These are phyloP conservation scores for Pulveroboletus sp. DNA, from an alignment of 768 basidiomycete species.

Conservation along the genomic window DNA sequence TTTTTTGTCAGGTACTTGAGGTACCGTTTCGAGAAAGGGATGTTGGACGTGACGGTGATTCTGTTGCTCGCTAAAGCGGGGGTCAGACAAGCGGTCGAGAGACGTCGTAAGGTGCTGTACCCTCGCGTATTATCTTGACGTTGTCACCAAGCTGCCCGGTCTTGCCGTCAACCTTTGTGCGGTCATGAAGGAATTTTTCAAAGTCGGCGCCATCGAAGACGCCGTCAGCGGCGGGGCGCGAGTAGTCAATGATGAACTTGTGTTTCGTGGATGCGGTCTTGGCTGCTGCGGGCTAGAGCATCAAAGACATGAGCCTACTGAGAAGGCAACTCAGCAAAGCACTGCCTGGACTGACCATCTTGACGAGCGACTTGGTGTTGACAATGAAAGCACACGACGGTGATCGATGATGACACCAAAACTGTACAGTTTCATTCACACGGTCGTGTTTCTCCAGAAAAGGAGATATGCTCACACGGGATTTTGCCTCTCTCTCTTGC, in stretches of 20 bases:
- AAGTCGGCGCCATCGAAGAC: slow-evolving; percentile 62
- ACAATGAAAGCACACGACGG: neutral
- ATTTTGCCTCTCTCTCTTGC: neutral
- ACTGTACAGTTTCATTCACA: slow-evolving; percentile 51
- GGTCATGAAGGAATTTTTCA: slow-evolving; percentile 91
- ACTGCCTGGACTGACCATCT: slow-evolving; percentile 72
- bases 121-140: slow-evolving; percentile 83
- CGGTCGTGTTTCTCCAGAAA: slow-evolving; percentile 13
- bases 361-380: slow-evolving; percentile 25
- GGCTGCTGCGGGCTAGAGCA: slow-evolving; percentile 49
- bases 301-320: slow-evolving; percentile 78
- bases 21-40: slow-evolving; percentile 95
- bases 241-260: slow-evolving; percentile 85
- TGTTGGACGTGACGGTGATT: slow-evolving; percentile 79
- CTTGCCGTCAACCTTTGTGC: slow-evolving; percentile 91
- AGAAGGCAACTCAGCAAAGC: slow-evolving; percentile 91
- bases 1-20: slow-evolving; percentile 99
- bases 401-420: slow-evolving; percentile 21
- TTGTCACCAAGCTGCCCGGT: slow-evolving; percentile 87
- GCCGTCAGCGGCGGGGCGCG: slow-evolving; percentile 66
- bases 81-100: slow-evolving; percentile 1
- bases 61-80: slow-evolving; percentile 60
- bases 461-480: slow-evolving; percentile 9
- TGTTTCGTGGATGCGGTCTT: slow-evolving; percentile 56
- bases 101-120: slow-evolving; percentile 38